Conservation (phyloP, 1,284 basidiomycete species). For the Gomphus bonarii region DNA sequence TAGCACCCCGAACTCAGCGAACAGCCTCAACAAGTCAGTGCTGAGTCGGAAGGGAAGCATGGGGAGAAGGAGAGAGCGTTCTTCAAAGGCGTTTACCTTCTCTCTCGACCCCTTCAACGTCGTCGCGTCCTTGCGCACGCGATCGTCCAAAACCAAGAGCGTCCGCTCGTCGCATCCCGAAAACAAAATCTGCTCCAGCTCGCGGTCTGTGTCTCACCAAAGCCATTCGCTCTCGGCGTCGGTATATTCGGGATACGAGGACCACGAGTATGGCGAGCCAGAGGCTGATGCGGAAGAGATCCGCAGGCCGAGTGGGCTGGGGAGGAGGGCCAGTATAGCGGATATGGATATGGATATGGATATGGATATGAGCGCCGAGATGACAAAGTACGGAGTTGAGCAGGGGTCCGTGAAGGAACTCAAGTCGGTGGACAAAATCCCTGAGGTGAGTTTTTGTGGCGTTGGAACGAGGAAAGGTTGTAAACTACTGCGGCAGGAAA, state of each 20-base stretch:
- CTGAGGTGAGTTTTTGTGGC: not conserved
- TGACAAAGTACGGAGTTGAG: not conserved
- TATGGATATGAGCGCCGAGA: not conserved
- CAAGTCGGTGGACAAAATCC: not conserved
- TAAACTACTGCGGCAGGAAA: not conserved
- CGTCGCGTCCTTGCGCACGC: conserved; percentile 3
- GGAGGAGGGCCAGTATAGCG: not conserved
- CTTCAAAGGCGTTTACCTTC: conserved; percentile 2
- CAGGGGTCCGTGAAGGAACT: not conserved
- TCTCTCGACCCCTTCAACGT: conserved; percentile 6
- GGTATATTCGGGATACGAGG: conserved; percentile 7
- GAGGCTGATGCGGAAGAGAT: conserved; percentile 9
- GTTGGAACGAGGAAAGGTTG: too few relatives aligned
- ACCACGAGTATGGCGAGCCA: conserved; percentile 9
- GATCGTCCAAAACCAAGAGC: not conserved
- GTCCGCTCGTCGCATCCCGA: not conserved
- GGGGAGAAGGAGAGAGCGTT: not conserved
- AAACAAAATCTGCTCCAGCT: not conserved
- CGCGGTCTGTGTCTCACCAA: not conserved
- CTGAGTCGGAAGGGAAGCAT: not conserved
- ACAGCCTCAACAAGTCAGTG: not conserved
- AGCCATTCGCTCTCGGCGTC: not conserved
- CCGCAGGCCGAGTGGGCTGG: conserved; percentile 8
- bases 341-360: not conserved
- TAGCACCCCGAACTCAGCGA: not conserved